Percentiles rank a stretch among this genome's conserved stretches.
These are phyloP conservation scores for Sphagnum fallax DNA, from an alignment of 228 moss, liverwort and hornwort genomes.

Conservation along the genomic window DNA sequence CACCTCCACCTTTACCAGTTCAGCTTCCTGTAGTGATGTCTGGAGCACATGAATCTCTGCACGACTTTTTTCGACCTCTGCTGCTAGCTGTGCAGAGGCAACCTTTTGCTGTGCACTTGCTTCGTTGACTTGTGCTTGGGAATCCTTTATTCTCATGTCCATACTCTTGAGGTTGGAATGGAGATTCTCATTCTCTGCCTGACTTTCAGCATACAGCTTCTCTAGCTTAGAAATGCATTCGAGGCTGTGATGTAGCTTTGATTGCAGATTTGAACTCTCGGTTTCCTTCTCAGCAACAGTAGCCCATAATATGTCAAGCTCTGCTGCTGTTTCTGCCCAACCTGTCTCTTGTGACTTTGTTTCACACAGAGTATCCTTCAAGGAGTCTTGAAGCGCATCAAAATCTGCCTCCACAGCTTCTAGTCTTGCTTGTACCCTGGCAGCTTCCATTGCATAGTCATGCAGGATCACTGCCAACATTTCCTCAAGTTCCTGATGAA, in stretches of 20 bases:
- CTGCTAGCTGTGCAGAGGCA: not conserved
- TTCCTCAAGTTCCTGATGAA: constrained; percentile 18
- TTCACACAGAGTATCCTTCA: constrained; percentile 20
- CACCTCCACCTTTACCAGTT: constrained; percentile 28
- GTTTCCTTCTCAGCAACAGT: constrained; percentile 17
- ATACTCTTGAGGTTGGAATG: constrained; percentile 11
- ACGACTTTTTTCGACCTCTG: not conserved
- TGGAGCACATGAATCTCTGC: not conserved
- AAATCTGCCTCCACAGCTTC: constrained; percentile 17
- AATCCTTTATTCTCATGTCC: constrained; percentile 9
- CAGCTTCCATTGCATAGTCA: constrained; percentile 3
- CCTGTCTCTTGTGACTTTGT: constrained; percentile 8
- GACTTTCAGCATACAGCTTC: constrained; percentile 7
- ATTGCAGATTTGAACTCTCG: constrained; percentile 10
- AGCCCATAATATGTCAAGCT: constrained; percentile 23
- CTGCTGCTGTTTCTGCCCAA: constrained; percentile 16
- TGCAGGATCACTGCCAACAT: too few species aligned
- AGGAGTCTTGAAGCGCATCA: constrained; percentile 14
- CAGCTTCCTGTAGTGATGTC: constrained; percentile 22
- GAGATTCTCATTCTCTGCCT: constrained; percentile 11
- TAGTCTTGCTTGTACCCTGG: constrained; percentile 16
- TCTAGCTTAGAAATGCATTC: constrained; percentile 17
- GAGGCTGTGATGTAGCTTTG: constrained; percentile 13
- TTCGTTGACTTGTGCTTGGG: not conserved
- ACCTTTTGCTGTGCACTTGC: not conserved